phyloP scores from a whole-genome alignment of 2,329 filamentous ascomycete genomes.

The Fusarium kyushuense region DNA sequence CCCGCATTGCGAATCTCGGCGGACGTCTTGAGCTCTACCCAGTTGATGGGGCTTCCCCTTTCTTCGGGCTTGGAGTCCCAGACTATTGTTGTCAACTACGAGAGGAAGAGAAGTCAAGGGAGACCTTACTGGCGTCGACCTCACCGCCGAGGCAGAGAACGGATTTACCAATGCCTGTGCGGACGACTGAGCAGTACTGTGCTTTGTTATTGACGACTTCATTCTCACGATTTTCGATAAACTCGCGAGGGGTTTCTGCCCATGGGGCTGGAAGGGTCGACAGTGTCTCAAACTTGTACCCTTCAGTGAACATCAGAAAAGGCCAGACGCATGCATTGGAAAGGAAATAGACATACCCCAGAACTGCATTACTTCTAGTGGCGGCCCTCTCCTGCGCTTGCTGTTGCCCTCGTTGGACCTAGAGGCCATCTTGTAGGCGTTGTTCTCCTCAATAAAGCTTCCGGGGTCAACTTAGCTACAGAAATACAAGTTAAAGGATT shows the following conservation, averaged over 20 bases:
- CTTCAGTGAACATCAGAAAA: constrained; percentile 56
- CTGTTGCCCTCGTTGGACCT: constrained; percentile 65
- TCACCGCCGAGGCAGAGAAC: constrained; percentile 88
- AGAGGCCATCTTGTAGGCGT: constrained; percentile 75
- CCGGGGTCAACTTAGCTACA: constrained; percentile 1
- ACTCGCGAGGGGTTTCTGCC: constrained; percentile 76
- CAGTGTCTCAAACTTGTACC: constrained; percentile 96
- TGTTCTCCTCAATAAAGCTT: constrained; percentile 94
- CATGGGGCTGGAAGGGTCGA: constrained; percentile 81
- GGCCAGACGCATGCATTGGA: neutral
- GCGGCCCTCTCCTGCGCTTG: constrained; percentile 55
- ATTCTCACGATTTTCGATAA: constrained; percentile 80
- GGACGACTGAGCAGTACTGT: constrained; percentile 95
- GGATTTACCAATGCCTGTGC: constrained; percentile 83
- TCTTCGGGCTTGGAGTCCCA: constrained; percentile 83
- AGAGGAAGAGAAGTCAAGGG: neutral
- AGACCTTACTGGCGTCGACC: constrained; percentile 81
- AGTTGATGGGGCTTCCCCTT: constrained; percentile 79
- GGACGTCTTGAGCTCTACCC: constrained; percentile 96
- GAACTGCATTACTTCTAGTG: constrained; percentile 87
- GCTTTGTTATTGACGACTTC: constrained; percentile 86
- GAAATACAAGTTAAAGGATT: neutral
- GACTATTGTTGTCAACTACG: constrained; percentile 60
- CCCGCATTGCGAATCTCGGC: constrained; percentile 75
- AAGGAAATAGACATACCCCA: constrained; percentile 73